Evolutionary conservation across 345 rosid genomes (phyloP).

Genomic region (Rhodamnia argentea): DNA sequence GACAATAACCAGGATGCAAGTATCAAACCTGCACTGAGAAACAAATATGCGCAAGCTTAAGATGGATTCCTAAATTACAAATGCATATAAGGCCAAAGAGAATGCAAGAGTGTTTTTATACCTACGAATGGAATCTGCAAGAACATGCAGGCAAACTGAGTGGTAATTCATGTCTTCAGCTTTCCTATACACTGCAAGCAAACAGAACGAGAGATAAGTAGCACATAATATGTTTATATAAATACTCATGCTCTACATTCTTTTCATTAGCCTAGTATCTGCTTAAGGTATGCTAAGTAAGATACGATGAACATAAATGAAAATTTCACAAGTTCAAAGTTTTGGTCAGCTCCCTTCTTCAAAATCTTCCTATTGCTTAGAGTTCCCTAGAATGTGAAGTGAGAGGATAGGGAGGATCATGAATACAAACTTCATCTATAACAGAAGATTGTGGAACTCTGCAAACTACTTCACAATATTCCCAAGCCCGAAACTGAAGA

Average conservation of each 20-base stretch:
- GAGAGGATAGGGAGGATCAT: background rate
- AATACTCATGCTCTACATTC: background rate
- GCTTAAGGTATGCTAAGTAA: background rate
- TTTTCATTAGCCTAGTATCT: background rate
- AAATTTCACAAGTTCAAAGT: background rate
- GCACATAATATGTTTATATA: background rate
- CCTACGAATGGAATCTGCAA: constrained; percentile 96
- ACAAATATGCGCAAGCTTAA: constrained; percentile 21
- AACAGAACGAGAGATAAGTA: background rate
- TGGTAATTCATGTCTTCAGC: constrained; percentile 98
- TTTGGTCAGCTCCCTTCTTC: background rate
- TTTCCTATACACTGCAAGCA: constrained; percentile 69
- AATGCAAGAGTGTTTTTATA: constrained; percentile 12
- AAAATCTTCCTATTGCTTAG: background rate
- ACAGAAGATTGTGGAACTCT: background rate
- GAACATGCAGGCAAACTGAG: constrained; percentile 86
- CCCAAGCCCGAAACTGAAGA: background rate
- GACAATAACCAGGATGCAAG: constrained; percentile 96
- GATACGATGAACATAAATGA: background rate
- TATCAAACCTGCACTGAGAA: constrained; percentile 95
- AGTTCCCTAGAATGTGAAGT: background rate
- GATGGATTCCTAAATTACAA: constrained; percentile 2
- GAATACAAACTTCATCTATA: background rate
- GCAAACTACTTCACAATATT: background rate
- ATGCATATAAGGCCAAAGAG: background rate